Evolutionary conservation across 192 early-diverging fungal genomes (phyloP), one percentile per base, ranked within the genome.

Genomic region (Allomyces macrogynus): DNA sequence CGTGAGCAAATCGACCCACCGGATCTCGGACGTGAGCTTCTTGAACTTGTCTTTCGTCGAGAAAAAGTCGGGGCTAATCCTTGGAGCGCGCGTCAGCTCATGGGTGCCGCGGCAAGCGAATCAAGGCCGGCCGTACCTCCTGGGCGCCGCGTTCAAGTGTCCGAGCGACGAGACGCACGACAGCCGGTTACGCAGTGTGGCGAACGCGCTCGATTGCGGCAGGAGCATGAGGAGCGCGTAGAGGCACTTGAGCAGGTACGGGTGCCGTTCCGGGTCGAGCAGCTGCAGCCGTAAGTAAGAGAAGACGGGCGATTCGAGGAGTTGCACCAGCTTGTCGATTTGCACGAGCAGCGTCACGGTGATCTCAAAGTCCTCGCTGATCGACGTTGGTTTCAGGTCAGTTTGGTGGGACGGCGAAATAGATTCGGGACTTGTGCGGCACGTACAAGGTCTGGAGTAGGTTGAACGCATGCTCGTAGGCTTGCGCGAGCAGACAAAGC

Each of bases 251-350:
- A 86, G 84, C 42, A 99, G 78, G 69, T 86, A 72, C n/a, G 95
- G 91, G 69, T 95, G 84, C 74, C 80, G 76, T 11, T 88, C 82
- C 0, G 95, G 92, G 63, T 99, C 97, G 43, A 97, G 73, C 9
- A 99, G 76, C 74, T 97, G 93, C 62, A 99, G 73, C 5, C 97
- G 80, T 24, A 99, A 74, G 67, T 87, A 90, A 8, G 94, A 95
- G 76, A 99, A 99, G 18, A 99, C 92, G 10, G 97, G 97, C 1
- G 89, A 91, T 73, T 99, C 97, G 20, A 99, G 70, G 5, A 99
- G 77, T 74, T 97, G 95, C 27, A 99, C 97, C 3, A 99, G 83
- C 67, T 97, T 99, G 70, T 99, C 97, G 24, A 97, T 84, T 70
- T 97, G 95, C 43, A 99, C 91, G 22, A 99, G 73, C 26, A 95